Evolutionary conservation across 2,329 filamentous ascomycete genomes (phyloP).

Genomic region (Keithomyces neogunnii): DNA sequence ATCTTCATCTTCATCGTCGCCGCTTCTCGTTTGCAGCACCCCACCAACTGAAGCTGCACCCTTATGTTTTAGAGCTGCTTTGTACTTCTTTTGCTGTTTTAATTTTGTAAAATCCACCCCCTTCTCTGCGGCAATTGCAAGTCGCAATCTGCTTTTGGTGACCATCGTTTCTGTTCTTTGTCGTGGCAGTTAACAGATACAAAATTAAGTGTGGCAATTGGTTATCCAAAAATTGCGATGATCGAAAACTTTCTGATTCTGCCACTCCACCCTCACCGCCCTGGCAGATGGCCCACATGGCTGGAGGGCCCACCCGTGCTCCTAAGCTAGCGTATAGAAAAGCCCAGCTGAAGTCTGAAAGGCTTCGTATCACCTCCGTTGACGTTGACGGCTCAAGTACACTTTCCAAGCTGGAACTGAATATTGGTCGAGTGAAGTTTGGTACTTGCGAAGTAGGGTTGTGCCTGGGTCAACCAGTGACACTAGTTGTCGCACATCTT

Average conservation of each 20-base stretch:
- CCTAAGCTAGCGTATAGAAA: no score
- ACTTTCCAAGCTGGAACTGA: no score
- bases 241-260: conserved; percentile 8
- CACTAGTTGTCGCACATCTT: no score
- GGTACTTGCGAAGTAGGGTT: no score
- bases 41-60: conserved; percentile 17
- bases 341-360: no score
- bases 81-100: conserved; percentile 40
- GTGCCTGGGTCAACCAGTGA: no score
- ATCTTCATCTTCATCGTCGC: neutral
- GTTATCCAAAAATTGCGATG: neutral
- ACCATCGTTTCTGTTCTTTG: conserved; percentile 22
- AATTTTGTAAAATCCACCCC: conserved; percentile 43
- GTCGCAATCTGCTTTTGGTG: conserved; percentile 40
- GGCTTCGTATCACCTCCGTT: no score
- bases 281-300: neutral
- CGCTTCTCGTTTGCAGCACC: conserved; percentile 6
- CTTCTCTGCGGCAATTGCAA: conserved; percentile 47
- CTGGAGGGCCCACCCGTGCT: no score
- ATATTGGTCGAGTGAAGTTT: no score
- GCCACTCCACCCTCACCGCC: neutral
- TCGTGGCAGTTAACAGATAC: neutral
- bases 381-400: no score
- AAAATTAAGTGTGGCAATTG: neutral
- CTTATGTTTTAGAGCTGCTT: conserved; percentile 32